A percentile compares a stretch with the other conserved stretches of the same genome.
These are phyloP conservation scores for Cystofilobasidium capitatum DNA, from an alignment of 768 basidiomycete species.

Conservation along the genomic window DNA sequence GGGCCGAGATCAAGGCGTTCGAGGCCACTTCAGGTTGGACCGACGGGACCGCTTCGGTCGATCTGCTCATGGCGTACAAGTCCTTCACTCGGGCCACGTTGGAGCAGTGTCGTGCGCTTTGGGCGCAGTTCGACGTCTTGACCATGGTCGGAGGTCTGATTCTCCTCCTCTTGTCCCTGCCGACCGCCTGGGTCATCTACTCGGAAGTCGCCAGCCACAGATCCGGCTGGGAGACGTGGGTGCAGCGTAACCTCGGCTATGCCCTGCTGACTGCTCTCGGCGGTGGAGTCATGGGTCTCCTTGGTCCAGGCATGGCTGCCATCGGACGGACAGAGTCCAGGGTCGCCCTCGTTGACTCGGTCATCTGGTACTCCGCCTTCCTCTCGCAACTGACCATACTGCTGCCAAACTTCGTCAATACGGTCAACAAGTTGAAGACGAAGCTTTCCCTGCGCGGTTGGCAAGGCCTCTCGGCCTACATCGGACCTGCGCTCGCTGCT, in stretches of 20 bases:
- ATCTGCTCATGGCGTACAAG: conserved; percentile 34
- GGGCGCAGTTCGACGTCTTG: conserved; percentile 84
- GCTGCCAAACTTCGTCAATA: neutral
- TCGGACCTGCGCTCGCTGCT: conserved; percentile 36
- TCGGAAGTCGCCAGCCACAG: conserved; percentile 43
- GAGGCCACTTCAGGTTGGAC: conserved; percentile 11
- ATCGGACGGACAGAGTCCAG: conserved; percentile 42
- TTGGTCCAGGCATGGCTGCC: conserved; percentile 44
- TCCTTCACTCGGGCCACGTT: conserved; percentile 57
- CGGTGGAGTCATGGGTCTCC: conserved; percentile 20
- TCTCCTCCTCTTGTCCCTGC: conserved; percentile 51
- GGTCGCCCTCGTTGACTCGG: conserved; percentile 34
- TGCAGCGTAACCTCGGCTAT: conserved; percentile 25
- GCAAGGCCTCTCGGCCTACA: conserved; percentile 10
- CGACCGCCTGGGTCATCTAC: conserved; percentile 53
- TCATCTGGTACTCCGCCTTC: conserved; percentile 30
- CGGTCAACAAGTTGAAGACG: neutral
- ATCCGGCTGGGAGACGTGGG: conserved; percentile 36
- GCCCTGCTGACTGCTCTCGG: conserved; percentile 22
- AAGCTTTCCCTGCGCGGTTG: neutral
- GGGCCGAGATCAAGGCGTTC: conserved; percentile 38
- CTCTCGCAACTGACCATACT: conserved; percentile 29
- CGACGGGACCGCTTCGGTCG: conserved; percentile 22
- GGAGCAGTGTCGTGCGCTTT: conserved; percentile 65
- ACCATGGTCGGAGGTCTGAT: conserved; percentile 65